Percentiles rank a stretch among this genome's conserved stretches.
These are phyloP conservation scores for Fusarium clavum DNA, from an alignment of 2,329 filamentous ascomycete species.

Conservation along the genomic window DNA sequence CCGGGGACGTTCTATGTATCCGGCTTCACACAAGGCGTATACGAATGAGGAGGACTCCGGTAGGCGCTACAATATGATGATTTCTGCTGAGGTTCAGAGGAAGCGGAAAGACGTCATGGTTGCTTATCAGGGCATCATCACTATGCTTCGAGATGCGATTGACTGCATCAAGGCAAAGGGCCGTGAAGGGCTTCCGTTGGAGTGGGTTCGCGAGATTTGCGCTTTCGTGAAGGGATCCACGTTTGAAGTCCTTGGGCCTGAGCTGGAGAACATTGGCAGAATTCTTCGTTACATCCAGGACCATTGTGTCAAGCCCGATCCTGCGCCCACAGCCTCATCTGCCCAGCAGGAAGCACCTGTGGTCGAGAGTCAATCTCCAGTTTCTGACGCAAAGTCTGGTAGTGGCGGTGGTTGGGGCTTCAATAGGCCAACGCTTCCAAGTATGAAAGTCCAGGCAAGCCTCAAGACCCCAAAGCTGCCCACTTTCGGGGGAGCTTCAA, in stretches of 20 bases:
- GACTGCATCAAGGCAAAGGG: background rate
- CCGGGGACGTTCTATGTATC: conserved; percentile 3
- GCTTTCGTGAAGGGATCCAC: background rate
- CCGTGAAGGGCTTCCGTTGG: background rate
- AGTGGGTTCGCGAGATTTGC: background rate
- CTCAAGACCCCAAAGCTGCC: background rate
- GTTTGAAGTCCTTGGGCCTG: background rate
- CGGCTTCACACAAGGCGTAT: background rate
- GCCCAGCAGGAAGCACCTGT: background rate
- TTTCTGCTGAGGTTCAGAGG: background rate
- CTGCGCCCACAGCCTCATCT: background rate
- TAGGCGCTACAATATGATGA: conserved; percentile 5
- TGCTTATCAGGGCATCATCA: background rate
- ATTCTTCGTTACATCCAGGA: background rate
- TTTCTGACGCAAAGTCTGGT: background rate
- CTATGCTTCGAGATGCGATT: conserved; percentile 1
- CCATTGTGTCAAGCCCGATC: background rate
- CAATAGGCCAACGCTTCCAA: background rate
- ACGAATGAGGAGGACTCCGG: background rate
- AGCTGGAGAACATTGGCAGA: background rate
- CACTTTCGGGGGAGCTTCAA: background rate
- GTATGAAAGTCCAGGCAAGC: background rate
- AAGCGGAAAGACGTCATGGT: conserved; percentile 1
- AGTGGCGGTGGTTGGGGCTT: background rate
- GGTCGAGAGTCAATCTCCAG: background rate